These are phyloP conservation scores for Pseudogymnoascus sp. DNA, from an alignment of 2,329 filamentous ascomycete genomes.

Conservation along the genomic window DNA sequence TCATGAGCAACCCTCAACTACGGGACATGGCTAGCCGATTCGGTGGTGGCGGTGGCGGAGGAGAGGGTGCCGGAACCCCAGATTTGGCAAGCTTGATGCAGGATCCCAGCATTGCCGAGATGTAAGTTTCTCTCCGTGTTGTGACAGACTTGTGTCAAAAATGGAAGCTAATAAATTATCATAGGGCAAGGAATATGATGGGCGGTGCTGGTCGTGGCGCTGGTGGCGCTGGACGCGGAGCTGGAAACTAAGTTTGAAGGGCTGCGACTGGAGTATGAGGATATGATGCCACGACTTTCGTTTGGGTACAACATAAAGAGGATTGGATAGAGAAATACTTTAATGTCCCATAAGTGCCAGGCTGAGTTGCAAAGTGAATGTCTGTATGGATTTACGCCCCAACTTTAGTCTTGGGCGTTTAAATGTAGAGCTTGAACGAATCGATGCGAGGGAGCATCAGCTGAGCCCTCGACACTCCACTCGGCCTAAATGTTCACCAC, in stretches of 20 bases:
- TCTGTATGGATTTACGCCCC: neutral
- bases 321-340: constrained; percentile 7
- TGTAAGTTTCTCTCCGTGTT: constrained; percentile 54
- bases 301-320: constrained; percentile 2
- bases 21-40: constrained; percentile 81
- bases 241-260: constrained; percentile 14
- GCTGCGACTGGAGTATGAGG: neutral
- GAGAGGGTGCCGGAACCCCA: constrained; percentile 62
- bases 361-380: neutral
- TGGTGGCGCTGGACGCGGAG: constrained; percentile 22
- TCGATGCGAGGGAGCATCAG: neutral
- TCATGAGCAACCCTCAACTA: constrained; percentile 90
- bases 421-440: neutral
- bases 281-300: constrained; percentile 8
- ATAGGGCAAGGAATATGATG: constrained; percentile 60
- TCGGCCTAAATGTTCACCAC: neutral
- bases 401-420: neutral
- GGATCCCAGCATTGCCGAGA: constrained; percentile 83
- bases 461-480: neutral
- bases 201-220: constrained; percentile 39
- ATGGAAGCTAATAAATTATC: neutral
- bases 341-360: neutral
- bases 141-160: too few relatives aligned
- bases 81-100: constrained; percentile 80
- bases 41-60: constrained; percentile 47